phyloP scores from a whole-genome alignment of 2,329 filamentous ascomycete species.

The Aulographum hederae region DNA sequence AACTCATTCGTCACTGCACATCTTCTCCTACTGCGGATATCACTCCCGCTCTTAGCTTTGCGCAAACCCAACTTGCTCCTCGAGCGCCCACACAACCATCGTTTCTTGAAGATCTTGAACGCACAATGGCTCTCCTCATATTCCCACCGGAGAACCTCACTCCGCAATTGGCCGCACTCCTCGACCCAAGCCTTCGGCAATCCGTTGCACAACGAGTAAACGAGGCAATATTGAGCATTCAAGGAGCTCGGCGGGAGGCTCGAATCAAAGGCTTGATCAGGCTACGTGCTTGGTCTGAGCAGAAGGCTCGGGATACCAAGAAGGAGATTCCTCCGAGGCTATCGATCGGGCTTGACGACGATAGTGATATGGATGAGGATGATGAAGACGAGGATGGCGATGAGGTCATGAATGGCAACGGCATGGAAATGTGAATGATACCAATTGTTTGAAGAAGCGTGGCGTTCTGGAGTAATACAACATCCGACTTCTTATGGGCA shows the following conservation, averaged over 20 bases:
- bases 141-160: conserved; percentile 69
- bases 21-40: conserved; percentile 46
- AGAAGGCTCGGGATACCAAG: conserved; percentile 29
- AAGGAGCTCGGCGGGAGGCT: conserved; percentile 58
- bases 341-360: conserved; percentile 23
- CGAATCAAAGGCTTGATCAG: conserved; percentile 67
- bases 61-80: conserved; percentile 70
- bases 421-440: too few relatives aligned
- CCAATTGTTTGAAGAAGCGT: too few relatives aligned
- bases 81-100: conserved; percentile 64
- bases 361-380: conserved; percentile 5
- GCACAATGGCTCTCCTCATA: conserved; percentile 81
- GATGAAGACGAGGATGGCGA: conserved; percentile 10
- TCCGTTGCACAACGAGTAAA: conserved; percentile 82
- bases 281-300: conserved; percentile 73
- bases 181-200: conserved; percentile 63
- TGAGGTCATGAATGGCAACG: conserved; percentile 13
- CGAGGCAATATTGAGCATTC: conserved; percentile 60
- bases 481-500: too few relatives aligned
- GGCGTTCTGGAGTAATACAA: too few relatives aligned
- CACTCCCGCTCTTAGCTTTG: conserved; percentile 65
- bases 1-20: conserved; percentile 69
- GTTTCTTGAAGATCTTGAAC: conserved; percentile 75
- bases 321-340: conserved; percentile 21
- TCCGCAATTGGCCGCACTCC: conserved; percentile 53